phyloP scores from a whole-genome alignment of 305 asterid species.

The Solanum hybrid region DNA sequence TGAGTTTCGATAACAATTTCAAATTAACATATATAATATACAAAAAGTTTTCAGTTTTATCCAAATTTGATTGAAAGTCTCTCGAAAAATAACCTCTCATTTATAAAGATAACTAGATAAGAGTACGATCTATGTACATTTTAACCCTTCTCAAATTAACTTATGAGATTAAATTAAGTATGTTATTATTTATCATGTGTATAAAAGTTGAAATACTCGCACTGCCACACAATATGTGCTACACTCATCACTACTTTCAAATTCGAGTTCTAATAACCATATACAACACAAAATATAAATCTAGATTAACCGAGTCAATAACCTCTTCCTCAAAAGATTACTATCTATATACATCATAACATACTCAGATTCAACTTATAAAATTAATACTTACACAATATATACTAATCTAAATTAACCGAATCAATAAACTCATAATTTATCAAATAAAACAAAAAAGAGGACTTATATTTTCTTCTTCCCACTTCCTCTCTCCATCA shows the following conservation, averaged over 20 bases:
- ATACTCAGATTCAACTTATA: background rate
- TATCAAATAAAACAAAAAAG: background rate
- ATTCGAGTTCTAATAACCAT: background rate
- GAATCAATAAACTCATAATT: background rate
- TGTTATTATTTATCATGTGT: background rate
- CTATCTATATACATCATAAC: no score
- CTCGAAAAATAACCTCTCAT: background rate
- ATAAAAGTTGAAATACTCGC: background rate
- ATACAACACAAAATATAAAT: no score
- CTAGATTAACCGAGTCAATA: no score
- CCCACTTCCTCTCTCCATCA: slow-evolving; percentile 8
- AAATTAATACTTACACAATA: no score
- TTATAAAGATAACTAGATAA: background rate
- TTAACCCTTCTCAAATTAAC: background rate
- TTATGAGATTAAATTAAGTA: background rate
- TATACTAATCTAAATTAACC: background rate
- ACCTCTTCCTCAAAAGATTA: no score
- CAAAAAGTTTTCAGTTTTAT: background rate
- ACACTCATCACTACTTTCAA: background rate
- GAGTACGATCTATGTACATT: background rate
- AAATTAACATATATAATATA: background rate
- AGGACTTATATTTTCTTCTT: background rate
- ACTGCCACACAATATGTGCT: background rate
- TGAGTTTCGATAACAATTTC: accelerated
- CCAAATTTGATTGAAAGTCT: background rate